Percentiles rank a stretch among this genome's conserved stretches.
These are phyloP conservation scores for Sarocladium kiliense DNA, from an alignment of 2,329 filamentous ascomycete species.

Conservation along the genomic window DNA sequence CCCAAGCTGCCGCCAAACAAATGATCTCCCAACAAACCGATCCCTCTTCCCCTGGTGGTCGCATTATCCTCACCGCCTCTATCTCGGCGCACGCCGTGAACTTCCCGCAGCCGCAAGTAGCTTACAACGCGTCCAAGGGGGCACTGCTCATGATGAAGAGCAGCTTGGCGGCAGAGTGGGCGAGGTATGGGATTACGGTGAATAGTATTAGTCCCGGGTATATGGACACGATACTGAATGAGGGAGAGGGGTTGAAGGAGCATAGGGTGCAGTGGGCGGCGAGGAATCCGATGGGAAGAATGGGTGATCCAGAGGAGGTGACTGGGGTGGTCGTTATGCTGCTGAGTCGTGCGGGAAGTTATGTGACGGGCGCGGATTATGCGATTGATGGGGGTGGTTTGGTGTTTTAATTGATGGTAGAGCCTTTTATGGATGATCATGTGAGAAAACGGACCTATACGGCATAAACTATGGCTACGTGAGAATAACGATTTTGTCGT, in stretches of 20 bases:
- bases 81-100: slow-evolving; percentile 67
- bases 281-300: slow-evolving; percentile 58
- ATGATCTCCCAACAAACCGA: slow-evolving; percentile 47
- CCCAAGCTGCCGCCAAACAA: slow-evolving; percentile 54
- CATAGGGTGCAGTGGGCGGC: slow-evolving; percentile 51
- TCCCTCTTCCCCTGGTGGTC: slow-evolving; percentile 31
- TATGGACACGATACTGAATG: slow-evolving; percentile 72
- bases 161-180: slow-evolving; percentile 69
- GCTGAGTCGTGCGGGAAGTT: slow-evolving; percentile 55
- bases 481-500: no score
- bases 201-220: slow-evolving; percentile 71
- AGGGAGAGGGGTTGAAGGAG: slow-evolving; percentile 51
- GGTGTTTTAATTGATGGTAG: not conserved
- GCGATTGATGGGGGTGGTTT: slow-evolving; percentile 53
- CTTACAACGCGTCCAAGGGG: slow-evolving; percentile 70
- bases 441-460: no score
- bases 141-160: slow-evolving; percentile 59
- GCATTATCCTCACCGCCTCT: slow-evolving; percentile 61
- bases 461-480: no score
- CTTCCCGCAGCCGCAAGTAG: slow-evolving; percentile 65
- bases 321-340: slow-evolving; percentile 58
- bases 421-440: no score
- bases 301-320: slow-evolving; percentile 59
- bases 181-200: slow-evolving; percentile 61
- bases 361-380: slow-evolving; percentile 65